Conservation (phyloP, 495 filamentous ascomycete species). For the Annulohypoxylon bovei region DNA sequence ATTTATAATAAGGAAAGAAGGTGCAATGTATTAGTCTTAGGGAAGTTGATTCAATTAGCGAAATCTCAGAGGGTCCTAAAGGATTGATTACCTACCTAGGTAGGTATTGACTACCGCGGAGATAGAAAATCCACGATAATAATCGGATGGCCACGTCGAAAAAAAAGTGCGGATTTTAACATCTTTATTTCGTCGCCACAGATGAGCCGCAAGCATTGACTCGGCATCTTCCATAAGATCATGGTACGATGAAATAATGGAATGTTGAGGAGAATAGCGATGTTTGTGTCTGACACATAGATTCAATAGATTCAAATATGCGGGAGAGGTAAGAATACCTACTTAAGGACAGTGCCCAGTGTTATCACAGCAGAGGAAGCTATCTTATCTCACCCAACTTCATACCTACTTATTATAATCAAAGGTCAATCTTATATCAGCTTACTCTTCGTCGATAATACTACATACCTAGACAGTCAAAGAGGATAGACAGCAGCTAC, state of each 20-base stretch:
- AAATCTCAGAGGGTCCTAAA: conserved; percentile 1
- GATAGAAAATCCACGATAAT: conserved; percentile 39
- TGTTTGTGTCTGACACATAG: neutral
- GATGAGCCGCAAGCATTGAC: conserved; percentile 6
- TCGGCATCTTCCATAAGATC: conserved; percentile 25
- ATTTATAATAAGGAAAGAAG: too few species aligned
- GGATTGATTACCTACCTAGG: too few species aligned
- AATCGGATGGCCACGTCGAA: conserved; percentile 19
- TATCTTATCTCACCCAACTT: neutral
- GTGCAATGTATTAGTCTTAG: too few species aligned
- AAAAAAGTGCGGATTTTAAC: conserved; percentile 33
- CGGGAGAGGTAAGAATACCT: conserved; percentile 15
- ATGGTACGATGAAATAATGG: conserved; percentile 34
- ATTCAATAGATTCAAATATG: neutral
- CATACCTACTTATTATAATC: conserved; percentile 9
- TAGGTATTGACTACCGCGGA: conserved; percentile 29
- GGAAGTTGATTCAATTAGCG: conserved; percentile 8
- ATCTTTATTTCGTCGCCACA: conserved; percentile 12
- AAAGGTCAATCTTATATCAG: neutral
- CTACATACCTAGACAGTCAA: too few species aligned
- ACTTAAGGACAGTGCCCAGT: conserved; percentile 22
- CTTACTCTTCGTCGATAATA: neutral
- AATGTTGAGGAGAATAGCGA: neutral
- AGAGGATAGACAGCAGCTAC: neutral
- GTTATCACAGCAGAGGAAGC: neutral